Evolutionary conservation across 129 eudicot genomes (phyloP), one percentile per base, ranked within the genome.

Genomic region (Apium graveolens): DNA sequence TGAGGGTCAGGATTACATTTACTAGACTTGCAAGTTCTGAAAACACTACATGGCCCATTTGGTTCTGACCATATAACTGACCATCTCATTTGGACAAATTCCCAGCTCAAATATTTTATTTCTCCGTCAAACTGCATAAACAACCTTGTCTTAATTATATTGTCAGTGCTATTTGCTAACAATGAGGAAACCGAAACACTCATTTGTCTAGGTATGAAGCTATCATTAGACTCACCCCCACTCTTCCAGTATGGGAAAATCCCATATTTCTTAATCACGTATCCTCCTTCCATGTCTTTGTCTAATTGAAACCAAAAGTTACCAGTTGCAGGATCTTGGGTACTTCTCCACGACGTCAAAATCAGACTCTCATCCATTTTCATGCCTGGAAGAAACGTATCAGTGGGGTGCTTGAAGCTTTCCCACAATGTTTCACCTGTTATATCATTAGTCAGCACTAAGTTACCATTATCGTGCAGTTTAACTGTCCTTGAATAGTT

Each of bases 261-360:
- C 31, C 69, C 66, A 57, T 1, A 5, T n/a, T 29, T 63, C 8
- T 1, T 21, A 17, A 41, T 35, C 3, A 20, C 3, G 46, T 37
- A 79, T 14, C 29, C 72, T 24, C 13, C 44, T 10, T 18, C 10
- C 24, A 0, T n/a, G 21, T n/a, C 68, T 42, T 27, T 45, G n/a
- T n/a, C n/a, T n/a, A n/a, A n/a, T 18, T 81, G 76, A 27, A 86
- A 78, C 16, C 84, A 70, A 73, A 69, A 84, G 70, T 78, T 76
- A 5, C 89, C 93, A 9, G 14, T 0, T 5, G 62, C 84, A 38
- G 90, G 89, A 79, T 79, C 79, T 8, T 74, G 74, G 3, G 0
- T 11, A 60, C 24, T 82, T 62, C 1, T 73, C 92, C 92, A 88
- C 1, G 86, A 79, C 53, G 79, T 77, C 70, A 43, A 39, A 6